Evolutionary conservation across 176 grass and related monocot genomes (phyloP).

Genomic region (Metroxylon sagu): DNA sequence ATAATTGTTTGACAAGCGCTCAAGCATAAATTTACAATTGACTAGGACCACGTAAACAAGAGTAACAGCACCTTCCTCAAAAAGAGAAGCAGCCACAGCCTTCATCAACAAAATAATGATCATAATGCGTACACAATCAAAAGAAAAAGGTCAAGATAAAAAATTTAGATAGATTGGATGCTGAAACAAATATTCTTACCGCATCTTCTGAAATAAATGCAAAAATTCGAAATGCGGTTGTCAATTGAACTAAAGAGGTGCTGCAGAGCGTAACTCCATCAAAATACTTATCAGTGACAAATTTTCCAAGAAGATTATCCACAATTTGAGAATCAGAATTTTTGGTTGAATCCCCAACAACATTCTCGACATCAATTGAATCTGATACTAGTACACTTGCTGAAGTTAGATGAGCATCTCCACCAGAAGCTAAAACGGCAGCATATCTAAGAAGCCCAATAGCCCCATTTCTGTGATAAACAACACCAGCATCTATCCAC

Average conservation of each 20-base stretch:
- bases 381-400: constrained; percentile 85
- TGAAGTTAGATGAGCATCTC: constrained; percentile 92
- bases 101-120: constrained; percentile 39
- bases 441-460: constrained; percentile 80
- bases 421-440: constrained; percentile 82
- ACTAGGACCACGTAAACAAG: constrained; percentile 84
- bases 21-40: constrained; percentile 94
- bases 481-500: constrained; percentile 97
- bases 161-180: too few relatives aligned
- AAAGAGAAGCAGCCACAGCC: constrained; percentile 77
- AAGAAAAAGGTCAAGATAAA: constrained; percentile 1
- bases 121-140: not conserved
- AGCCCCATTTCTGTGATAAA: constrained; percentile 90
- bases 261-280: constrained; percentile 64
- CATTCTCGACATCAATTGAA: constrained; percentile 87
- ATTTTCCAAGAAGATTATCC: constrained; percentile 86
- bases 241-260: constrained; percentile 87
- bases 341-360: constrained; percentile 69
- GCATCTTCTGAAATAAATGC: constrained; percentile 89
- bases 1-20: constrained; percentile 89
- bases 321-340: constrained; percentile 67
- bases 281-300: constrained; percentile 81
- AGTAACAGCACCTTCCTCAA: constrained; percentile 91
- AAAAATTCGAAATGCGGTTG: constrained; percentile 77
- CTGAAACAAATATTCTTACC: constrained; percentile 34